phyloP scores from a whole-genome alignment of 192 early-diverging fungal species.

The Borealophlyctis nickersoniae region DNA sequence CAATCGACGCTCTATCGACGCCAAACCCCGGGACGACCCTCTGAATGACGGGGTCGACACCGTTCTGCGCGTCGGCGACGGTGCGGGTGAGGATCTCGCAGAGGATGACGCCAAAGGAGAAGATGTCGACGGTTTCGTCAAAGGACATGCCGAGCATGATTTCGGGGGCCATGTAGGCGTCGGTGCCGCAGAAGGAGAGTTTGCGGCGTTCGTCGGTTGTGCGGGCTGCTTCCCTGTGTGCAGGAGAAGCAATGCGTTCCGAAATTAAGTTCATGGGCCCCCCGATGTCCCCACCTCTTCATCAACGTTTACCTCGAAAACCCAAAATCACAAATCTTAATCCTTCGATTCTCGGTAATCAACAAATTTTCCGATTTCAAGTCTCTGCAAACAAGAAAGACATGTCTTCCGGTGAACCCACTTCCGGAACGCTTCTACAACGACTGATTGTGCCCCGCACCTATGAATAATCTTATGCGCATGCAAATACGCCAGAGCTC shows the following conservation, averaged over 20 bases:
- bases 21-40: slow-evolving; percentile 25
- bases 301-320: slow-evolving; percentile 22
- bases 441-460: no score
- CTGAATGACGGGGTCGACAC: background rate
- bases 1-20: slow-evolving; percentile 14
- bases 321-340: slow-evolving; percentile 51
- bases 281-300: background rate
- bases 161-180: slow-evolving; percentile 50
- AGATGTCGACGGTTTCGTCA: slow-evolving; percentile 40
- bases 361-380: slow-evolving; percentile 44
- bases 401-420: no score
- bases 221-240: slow-evolving; percentile 9
- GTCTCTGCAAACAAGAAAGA: slow-evolving; percentile 30
- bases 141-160: slow-evolving; percentile 42
- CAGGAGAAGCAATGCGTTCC: no score
- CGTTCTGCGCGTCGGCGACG: slow-evolving; percentile 13
- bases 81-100: slow-evolving; percentile 36
- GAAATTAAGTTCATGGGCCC: no score
- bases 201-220: slow-evolving; percentile 28
- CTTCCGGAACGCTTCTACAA: no score
- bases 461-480: slow-evolving; percentile 42
- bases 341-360: slow-evolving; percentile 40
- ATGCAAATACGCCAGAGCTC: slow-evolving; percentile 44
- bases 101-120: slow-evolving; percentile 43
- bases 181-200: slow-evolving; percentile 46